Conservation (phyloP, 2,329 filamentous ascomycete species). For the Thelonectria olida region DNA sequence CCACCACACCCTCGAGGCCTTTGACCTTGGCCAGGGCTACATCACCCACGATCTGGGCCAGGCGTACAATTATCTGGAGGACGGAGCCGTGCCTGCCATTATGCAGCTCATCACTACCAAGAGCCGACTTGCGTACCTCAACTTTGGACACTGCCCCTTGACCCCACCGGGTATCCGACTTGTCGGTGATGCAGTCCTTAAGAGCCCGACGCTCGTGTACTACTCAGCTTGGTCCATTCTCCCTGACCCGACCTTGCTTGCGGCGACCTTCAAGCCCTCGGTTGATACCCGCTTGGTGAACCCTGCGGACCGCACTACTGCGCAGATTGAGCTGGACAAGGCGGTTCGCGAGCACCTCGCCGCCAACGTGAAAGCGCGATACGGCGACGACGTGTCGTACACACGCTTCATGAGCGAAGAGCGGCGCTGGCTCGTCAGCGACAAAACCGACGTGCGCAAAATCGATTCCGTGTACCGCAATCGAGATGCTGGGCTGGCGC, state of each 20-base stretch:
- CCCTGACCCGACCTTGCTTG: slow-evolving; percentile 36
- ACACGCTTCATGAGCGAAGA: slow-evolving; percentile 46
- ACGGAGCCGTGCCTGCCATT: slow-evolving; percentile 46
- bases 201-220: slow-evolving; percentile 47
- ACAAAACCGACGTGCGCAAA: slow-evolving; percentile 50
- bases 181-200: slow-evolving; percentile 43
- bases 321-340: slow-evolving; percentile 41
- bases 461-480: slow-evolving; percentile 57
- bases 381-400: slow-evolving; percentile 44
- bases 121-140: slow-evolving; percentile 51
- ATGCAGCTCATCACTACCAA: slow-evolving; percentile 44
- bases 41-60: slow-evolving; percentile 55
- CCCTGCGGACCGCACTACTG: slow-evolving; percentile 33
- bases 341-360: slow-evolving; percentile 43
- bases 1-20: slow-evolving; percentile 46
- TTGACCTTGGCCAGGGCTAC: slow-evolving; percentile 58
- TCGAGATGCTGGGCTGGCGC: slow-evolving; percentile 48
- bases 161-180: slow-evolving; percentile 39
- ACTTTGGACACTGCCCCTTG: slow-evolving; percentile 50
- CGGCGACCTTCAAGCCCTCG: slow-evolving; percentile 43
- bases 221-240: slow-evolving; percentile 49
- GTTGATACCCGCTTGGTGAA: slow-evolving; percentile 36
- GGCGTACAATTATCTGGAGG: slow-evolving; percentile 58
- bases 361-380: slow-evolving; percentile 43
- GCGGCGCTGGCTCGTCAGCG: slow-evolving; percentile 51